phyloP scores from a whole-genome alignment of 352 stramenopile species.

The Elongisporangium prolatum region DNA sequence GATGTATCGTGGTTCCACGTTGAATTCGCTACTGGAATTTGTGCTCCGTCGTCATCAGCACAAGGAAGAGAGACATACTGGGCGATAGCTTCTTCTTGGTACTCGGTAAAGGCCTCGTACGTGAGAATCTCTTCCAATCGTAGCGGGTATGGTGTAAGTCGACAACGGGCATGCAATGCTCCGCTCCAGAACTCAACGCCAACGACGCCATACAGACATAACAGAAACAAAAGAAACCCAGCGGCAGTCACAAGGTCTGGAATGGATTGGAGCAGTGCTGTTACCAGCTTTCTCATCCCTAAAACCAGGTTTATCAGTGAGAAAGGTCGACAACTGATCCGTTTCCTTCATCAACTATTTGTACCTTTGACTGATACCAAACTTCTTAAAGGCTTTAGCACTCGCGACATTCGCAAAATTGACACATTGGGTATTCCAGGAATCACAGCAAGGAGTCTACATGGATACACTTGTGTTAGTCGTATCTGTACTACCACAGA shows the following conservation, averaged over 20 bases:
- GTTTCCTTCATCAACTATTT: no score
- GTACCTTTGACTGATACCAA: constrained; percentile 6
- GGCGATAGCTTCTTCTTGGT: constrained; percentile 12
- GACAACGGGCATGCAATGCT: constrained; percentile 39
- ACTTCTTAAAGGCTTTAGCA: constrained; percentile 30
- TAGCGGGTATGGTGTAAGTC: constrained; percentile 55
- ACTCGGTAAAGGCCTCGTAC: constrained; percentile 10
- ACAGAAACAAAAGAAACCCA: constrained; percentile 55
- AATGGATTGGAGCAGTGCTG: constrained; percentile 51
- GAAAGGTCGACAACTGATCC: not conserved
- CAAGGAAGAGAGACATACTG: constrained; percentile 19
- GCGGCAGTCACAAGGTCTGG: constrained; percentile 57
- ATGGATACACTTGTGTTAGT: not conserved
- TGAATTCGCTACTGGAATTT: constrained; percentile 14
- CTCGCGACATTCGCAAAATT: constrained; percentile 29
- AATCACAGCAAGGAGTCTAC: constrained; percentile 34
- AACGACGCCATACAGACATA: constrained; percentile 75
- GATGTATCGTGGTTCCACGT: constrained; percentile 28
- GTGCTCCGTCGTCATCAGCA: constrained; percentile 4
- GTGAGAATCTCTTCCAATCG: constrained; percentile 23
- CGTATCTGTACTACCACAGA: no score
- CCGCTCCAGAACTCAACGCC: constrained; percentile 64
- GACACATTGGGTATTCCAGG: constrained; percentile 38
- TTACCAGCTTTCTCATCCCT: constrained; percentile 61
- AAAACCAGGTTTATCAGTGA: not conserved